Conservation (phyloP, 2,329 filamentous ascomycete genomes). For the Xylariaceae sp. region DNA sequence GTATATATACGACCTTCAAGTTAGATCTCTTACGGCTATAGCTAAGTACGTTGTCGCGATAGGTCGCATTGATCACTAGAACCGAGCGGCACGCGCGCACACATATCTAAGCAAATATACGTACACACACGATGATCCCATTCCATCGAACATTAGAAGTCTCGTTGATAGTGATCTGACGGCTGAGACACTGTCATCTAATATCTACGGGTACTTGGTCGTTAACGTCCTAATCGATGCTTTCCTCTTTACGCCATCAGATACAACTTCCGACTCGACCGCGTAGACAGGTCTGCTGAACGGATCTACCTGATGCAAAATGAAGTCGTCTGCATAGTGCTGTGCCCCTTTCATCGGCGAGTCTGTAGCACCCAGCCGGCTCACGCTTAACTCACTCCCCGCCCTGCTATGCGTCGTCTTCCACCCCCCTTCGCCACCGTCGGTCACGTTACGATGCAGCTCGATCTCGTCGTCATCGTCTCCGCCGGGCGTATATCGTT, state of each 20-base stretch:
- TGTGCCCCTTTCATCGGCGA: slow-evolving; percentile 7
- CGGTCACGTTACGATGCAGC: slow-evolving; percentile 10
- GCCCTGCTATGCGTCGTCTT: slow-evolving; percentile 12
- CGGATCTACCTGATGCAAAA: slow-evolving; percentile 20
- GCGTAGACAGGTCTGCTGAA: slow-evolving; percentile 9
- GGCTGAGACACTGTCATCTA: too few relatives aligned
- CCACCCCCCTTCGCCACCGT: slow-evolving; percentile 8
- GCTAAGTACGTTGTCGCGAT: too few relatives aligned
- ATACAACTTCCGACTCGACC: slow-evolving; percentile 18
- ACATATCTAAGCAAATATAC: too few relatives aligned
- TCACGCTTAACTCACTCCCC: slow-evolving; percentile 18
- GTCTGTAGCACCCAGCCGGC: slow-evolving; percentile 5
- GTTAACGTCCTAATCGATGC: slow-evolving; percentile 3
- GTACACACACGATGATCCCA: too few relatives aligned
- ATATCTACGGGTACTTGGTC: background rate
- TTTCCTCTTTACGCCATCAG: slow-evolving; percentile 6
- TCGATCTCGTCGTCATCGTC: slow-evolving; percentile 12
- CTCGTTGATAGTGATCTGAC: too few relatives aligned
- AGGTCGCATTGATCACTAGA: too few relatives aligned
- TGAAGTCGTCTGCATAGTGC: slow-evolving; percentile 22
- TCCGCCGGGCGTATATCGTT: slow-evolving; percentile 7
- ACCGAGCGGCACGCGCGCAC: too few relatives aligned
- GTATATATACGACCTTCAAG: too few relatives aligned
- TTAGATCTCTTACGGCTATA: too few relatives aligned
- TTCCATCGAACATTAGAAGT: too few relatives aligned